Conservation (phyloP, 1,284 basidiomycete genomes). For the Retiboletus flavoniger region DNA sequence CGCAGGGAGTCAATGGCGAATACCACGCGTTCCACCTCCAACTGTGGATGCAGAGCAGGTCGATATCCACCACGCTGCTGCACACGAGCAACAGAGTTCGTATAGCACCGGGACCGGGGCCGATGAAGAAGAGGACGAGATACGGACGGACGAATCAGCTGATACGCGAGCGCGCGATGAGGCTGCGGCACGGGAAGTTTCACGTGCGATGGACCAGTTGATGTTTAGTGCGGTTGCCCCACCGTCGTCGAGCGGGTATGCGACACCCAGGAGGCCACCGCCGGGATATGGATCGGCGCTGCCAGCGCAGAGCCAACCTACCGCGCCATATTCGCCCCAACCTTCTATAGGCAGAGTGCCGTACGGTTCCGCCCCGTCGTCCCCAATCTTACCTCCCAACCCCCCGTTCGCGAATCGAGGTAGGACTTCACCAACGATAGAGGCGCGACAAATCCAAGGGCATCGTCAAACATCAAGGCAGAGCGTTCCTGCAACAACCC, state of each 20-base stretch:
- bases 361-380: conserved; percentile 21
- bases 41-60: conserved; percentile 16
- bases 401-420: conserved; percentile 30
- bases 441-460: conserved; percentile 5
- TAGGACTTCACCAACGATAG: conserved; percentile 4
- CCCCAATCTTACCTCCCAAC: conserved; percentile 32
- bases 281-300: conserved; percentile 18
- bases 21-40: conserved; percentile 32
- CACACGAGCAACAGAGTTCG: background rate
- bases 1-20: conserved; percentile 24
- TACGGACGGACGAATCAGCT: conserved; percentile 16
- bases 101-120: background rate
- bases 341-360: conserved; percentile 1
- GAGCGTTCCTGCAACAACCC: conserved; percentile 18
- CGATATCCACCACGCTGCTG: conserved; percentile 1
- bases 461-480: conserved; percentile 7
- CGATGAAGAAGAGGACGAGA: conserved; percentile 12
- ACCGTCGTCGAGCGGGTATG: conserved; percentile 16
- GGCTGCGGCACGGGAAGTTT: conserved; percentile 66
- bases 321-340: background rate
- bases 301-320: conserved; percentile 11
- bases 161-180: conserved; percentile 51
- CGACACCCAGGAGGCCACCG: conserved; percentile 21
- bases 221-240: conserved; percentile 44
- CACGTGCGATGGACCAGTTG: conserved; percentile 59